Evolutionary conservation across 2,329 filamentous ascomycete species (phyloP), one percentile per base, ranked within the genome.

Genomic region (Penicillium sp.): DNA sequence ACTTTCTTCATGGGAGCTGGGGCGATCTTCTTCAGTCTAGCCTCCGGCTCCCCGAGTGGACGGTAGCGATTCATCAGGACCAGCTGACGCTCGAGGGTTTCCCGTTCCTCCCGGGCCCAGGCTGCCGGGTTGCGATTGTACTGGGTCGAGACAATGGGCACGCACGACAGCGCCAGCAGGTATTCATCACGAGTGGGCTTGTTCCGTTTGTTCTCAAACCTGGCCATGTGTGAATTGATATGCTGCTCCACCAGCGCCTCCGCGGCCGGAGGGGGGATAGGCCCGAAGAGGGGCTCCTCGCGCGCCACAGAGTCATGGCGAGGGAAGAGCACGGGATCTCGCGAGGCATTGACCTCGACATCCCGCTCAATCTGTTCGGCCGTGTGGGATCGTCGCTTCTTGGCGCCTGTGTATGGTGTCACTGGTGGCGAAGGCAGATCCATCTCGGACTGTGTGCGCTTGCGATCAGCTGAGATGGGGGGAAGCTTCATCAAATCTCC

Each of bases 371-470:
- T 66, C 22, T 72, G 72, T 33, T 78, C 75, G 43, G 70, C 66
- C 41, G 59, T 65, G 54, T 69, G 69, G 13, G 72, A 70, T 53
- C 67, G 71, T 57, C 69, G 66, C 60, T 77, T 78, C 64, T 78
- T 79, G 61, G 72, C 73, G 44, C 70, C 74, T 36, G 74, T 72
- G 59, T 77, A 78, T 14, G 78, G 78, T 46, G 78, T 80, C 41
- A 79, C 76, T 39, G 78, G 78, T 66, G 78, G 78, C 62, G 78
- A 80, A 37, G 76, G 77, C 54, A 79, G 63, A 64, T 78, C 73
- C 70, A 78, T 75, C 62, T 79, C 75, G 47, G 73, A 78, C 61
- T 75, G 75, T 58, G 73, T 75, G 59, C 72, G 73, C 61, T 75
- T 78, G 64, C 74, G 74, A 66, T 75, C 72, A 62, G 69, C 67